Conservation (phyloP, 1,284 basidiomycete species). For the Stereum hirsutum region DNA sequence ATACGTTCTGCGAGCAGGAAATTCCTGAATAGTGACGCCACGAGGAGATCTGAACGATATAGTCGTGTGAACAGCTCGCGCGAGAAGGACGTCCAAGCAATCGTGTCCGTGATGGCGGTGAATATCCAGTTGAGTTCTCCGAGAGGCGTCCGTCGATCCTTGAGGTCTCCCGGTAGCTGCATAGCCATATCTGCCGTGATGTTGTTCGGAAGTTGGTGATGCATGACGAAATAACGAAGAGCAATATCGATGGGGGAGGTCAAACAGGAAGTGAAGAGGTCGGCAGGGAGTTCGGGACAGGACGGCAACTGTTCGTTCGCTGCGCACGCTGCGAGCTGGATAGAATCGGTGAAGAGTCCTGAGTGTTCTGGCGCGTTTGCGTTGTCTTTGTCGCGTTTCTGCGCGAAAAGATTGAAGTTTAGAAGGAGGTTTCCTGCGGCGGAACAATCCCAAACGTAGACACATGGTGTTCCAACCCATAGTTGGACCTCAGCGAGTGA, state of each 20-base stretch:
- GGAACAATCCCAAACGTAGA: constrained; percentile 99
- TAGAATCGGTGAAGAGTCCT: constrained; percentile 75
- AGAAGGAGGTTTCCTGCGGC: constrained; percentile 89
- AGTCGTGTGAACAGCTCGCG: constrained; percentile 89
- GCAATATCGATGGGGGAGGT: constrained; percentile 98
- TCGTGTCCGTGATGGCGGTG: constrained; percentile 97
- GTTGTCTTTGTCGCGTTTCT: constrained; percentile 77
- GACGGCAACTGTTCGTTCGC: constrained; percentile 91
- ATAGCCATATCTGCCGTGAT: constrained; percentile 89
- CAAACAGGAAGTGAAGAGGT: constrained; percentile 95
- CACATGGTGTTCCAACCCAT: constrained; percentile 90
- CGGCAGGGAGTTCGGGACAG: constrained; percentile 93
- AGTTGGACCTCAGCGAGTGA: constrained; percentile 88
- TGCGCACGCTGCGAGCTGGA: constrained; percentile 93
- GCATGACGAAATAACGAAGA: constrained; percentile 89
- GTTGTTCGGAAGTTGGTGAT: constrained; percentile 73
- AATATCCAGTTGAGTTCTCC: constrained; percentile 99
- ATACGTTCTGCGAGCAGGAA: constrained; percentile 96
- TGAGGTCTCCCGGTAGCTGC: constrained; percentile 93
- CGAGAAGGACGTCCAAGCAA: constrained; percentile 97
- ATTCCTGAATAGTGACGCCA: constrained; percentile 94
- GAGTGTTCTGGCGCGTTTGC: constrained; percentile 51
- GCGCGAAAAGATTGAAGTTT: constrained; percentile 87
- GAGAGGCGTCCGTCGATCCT: constrained; percentile 91
- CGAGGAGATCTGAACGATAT: constrained; percentile 93